Percentiles rank a stretch among this genome's conserved stretches.
Evolutionary conservation across 495 filamentous ascomycete species (phyloP).

Genomic region (Aspergillus leporis): DNA sequence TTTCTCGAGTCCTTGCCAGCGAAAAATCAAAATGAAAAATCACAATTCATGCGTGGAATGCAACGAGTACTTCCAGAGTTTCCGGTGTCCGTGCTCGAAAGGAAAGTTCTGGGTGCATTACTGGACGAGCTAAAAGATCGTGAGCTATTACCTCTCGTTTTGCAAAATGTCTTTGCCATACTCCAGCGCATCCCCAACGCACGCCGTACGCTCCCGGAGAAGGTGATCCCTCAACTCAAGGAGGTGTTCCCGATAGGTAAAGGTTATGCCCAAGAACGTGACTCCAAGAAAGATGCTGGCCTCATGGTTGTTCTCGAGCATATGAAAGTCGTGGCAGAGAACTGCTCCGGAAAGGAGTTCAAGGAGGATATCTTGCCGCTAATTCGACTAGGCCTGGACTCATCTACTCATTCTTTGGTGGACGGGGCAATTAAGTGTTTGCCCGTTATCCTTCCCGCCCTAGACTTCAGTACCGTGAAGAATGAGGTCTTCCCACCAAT

Average conservation of each 20-base stretch:
- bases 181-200: constrained; percentile 72
- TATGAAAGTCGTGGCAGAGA: constrained; percentile 68
- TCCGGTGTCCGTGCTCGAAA: constrained; percentile 88
- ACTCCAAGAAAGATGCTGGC: constrained; percentile 82
- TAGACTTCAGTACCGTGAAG: constrained; percentile 95
- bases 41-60: constrained; percentile 86
- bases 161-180: constrained; percentile 91
- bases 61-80: constrained; percentile 85
- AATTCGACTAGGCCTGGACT: constrained; percentile 77
- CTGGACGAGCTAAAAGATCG: constrained; percentile 92
- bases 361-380: constrained; percentile 92
- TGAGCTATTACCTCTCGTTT: constrained; percentile 75
- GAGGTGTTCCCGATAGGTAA: constrained; percentile 72
- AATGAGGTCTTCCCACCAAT: constrained; percentile 93
- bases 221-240: constrained; percentile 78
- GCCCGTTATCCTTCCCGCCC: constrained; percentile 69
- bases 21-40: constrained; percentile 88
- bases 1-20: constrained; percentile 88
- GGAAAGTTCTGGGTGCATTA: constrained; percentile 84
- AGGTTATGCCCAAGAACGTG: constrained; percentile 60
- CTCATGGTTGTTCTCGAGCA: constrained; percentile 88
- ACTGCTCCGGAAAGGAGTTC: constrained; percentile 87
- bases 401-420: constrained; percentile 81
- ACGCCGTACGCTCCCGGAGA: constrained; percentile 75
- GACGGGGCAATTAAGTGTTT: constrained; percentile 79